Evolutionary conservation across 345 rosid species (phyloP), one percentile per base, ranked within the genome.

Genomic region (Hibiscus mutabilis): DNA sequence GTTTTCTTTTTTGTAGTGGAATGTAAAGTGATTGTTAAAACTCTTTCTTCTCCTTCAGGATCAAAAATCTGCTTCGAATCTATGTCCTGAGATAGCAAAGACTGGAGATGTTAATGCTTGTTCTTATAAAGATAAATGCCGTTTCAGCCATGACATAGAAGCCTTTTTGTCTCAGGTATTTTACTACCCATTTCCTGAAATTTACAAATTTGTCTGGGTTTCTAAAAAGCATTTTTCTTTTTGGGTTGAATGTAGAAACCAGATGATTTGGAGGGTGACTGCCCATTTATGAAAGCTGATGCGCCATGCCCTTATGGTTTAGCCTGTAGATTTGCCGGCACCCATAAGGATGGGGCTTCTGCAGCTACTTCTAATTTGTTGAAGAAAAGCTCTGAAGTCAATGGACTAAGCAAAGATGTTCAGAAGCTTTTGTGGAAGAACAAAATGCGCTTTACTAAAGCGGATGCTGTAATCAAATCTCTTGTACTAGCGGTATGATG

Each of bases 351-450:
- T 42, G 37, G 60, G 69, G 74, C 58, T 46, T 47, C 60, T 68
- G 67, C 57, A 33, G 80, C 66, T 61, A 22, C 70, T 31, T 35
- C 37, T 3, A 74, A 70, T 72, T 71, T 25, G 42, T 69, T 3
- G 52, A 81, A 79, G 80, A 77, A 31, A 56, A 69, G 5, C 62
- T 78, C 84, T 0, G 99, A 92, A 81, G 77, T 85, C 3, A 95
- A 95, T 84, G 86, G 71, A 49, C 76, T 92, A 78, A 90, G 75
- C 35, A 95, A 92, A 76, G 96, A 90, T 52, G 86, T 87, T 12
- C 97, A 89, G 78, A 95, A 85, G 84, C 96, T 90, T 76, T 67
- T 92, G 53, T 95, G 99, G 97, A 95, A 92, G 72, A 89, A 86
- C 64, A 95, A 86, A 75, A 76, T 92, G 88, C 77, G 75, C 70